phyloP scores from a whole-genome alignment of 768 basidiomycete species.

The Gloeostereum incarnatum region DNA sequence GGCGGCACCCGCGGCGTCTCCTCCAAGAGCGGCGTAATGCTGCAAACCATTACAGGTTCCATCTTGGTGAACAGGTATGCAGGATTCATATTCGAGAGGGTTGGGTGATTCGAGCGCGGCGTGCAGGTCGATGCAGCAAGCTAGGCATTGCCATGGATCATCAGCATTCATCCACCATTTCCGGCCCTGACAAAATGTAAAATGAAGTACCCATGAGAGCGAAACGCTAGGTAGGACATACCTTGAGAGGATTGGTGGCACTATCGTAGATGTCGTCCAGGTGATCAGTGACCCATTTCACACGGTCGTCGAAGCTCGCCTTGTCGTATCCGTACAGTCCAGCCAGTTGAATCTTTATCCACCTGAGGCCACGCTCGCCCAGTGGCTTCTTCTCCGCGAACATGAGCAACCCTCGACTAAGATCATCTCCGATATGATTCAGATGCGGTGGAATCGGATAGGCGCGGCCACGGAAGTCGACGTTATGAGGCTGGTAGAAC shows the following conservation, averaged over 20 bases:
- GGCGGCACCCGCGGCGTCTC: slow-evolving; percentile 77
- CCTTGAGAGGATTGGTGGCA: slow-evolving; percentile 71
- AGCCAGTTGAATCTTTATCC: slow-evolving; percentile 94
- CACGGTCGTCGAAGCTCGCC: slow-evolving; percentile 90
- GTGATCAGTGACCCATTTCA: slow-evolving; percentile 60
- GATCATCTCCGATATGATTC: slow-evolving; percentile 92
- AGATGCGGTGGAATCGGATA: slow-evolving; percentile 96
- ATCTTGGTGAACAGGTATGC: slow-evolving; percentile 93
- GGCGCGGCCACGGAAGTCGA: slow-evolving; percentile 96
- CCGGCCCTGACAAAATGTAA: slow-evolving; percentile 39
- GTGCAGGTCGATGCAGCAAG: slow-evolving; percentile 84
- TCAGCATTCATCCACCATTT: slow-evolving; percentile 90
- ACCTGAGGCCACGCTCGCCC: slow-evolving; percentile 76
- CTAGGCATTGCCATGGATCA: slow-evolving; percentile 97
- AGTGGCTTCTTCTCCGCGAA: slow-evolving; percentile 78
- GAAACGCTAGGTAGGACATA: slow-evolving; percentile 21
- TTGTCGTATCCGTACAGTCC: slow-evolving; percentile 95
- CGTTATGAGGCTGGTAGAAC: slow-evolving; percentile 91
- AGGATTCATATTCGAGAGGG: slow-evolving; percentile 49
- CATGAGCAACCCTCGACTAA: slow-evolving; percentile 76
- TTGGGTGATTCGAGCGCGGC: slow-evolving; percentile 68
- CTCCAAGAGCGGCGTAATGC: slow-evolving; percentile 97
- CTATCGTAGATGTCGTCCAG: slow-evolving; percentile 76
- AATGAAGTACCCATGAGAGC: slow-evolving; percentile 1
- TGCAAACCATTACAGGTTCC: slow-evolving; percentile 98